phyloP scores from a whole-genome alignment of 2,329 filamentous ascomycete species.

The Xylaria sp. region DNA sequence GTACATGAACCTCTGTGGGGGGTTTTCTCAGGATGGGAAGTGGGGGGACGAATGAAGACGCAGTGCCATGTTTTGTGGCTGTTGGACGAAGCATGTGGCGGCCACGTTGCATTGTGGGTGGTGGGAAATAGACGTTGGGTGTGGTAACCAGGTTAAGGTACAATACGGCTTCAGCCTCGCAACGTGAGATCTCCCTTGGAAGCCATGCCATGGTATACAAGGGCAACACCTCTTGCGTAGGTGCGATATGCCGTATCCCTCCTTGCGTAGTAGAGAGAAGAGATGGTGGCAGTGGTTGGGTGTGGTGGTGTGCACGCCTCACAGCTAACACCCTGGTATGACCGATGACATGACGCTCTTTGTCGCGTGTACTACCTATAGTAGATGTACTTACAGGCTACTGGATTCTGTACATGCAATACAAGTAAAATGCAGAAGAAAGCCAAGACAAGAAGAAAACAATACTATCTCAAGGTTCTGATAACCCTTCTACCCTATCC shows the following conservation, averaged over 20 bases:
- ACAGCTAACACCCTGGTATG: background rate
- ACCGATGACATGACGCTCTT: background rate
- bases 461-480: too few relatives aligned
- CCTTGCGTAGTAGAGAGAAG: too few relatives aligned
- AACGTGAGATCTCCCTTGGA: slow-evolving; percentile 14
- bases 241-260: slow-evolving; percentile 15
- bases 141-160: slow-evolving; percentile 17
- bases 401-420: too few relatives aligned
- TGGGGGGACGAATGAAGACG: slow-evolving; percentile 12
- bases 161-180: slow-evolving; percentile 23
- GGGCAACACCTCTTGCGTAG: background rate
- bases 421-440: too few relatives aligned
- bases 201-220: background rate
- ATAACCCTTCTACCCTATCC: background rate
- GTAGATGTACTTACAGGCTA: too few relatives aligned
- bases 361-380: background rate
- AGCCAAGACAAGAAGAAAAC: too few relatives aligned
- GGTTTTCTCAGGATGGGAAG: background rate
- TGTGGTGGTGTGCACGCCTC: slow-evolving; percentile 9
- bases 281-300: background rate
- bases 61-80: slow-evolving; percentile 21
- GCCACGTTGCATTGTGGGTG: slow-evolving; percentile 25
- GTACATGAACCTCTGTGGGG: slow-evolving; percentile 19
- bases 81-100: slow-evolving; percentile 27
- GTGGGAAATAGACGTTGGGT: slow-evolving; percentile 3